Evolutionary conservation across 305 asterid genomes (phyloP).

Genomic region (Fraxinus albicans): DNA sequence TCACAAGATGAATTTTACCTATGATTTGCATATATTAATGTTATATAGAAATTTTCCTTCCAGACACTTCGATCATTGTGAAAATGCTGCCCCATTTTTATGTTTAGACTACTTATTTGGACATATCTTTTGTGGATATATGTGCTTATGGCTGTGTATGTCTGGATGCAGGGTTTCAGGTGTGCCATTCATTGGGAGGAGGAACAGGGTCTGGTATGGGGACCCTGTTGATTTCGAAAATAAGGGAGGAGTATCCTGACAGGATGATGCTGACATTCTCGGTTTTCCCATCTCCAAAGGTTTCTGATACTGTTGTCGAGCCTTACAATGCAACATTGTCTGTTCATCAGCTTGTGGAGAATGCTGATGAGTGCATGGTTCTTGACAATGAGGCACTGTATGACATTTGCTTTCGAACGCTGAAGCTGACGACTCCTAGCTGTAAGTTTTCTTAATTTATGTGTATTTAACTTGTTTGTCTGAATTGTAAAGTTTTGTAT

Average conservation of each 20-base stretch:
- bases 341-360: background rate
- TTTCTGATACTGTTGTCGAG: background rate
- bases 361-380: background rate
- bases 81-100: background rate
- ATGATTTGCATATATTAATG: background rate
- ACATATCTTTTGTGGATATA: background rate
- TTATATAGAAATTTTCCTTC: background rate
- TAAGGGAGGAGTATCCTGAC: background rate
- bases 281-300: background rate
- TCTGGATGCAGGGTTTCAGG: background rate
- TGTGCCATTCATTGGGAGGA: background rate
- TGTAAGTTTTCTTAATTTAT: background rate
- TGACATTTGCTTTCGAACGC: background rate
- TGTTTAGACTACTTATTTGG: background rate
- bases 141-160: background rate
- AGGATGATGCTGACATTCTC: background rate
- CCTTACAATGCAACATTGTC: background rate
- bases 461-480: background rate
- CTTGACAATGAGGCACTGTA: background rate
- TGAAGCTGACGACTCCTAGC: background rate
- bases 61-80: background rate
- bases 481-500: background rate
- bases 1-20: background rate
- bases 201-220: slow-evolving; percentile 1
- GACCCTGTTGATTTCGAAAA: background rate